These are phyloP conservation scores for Auricularia heimuer DNA, from an alignment of 768 basidiomycete genomes.

Conservation along the genomic window DNA sequence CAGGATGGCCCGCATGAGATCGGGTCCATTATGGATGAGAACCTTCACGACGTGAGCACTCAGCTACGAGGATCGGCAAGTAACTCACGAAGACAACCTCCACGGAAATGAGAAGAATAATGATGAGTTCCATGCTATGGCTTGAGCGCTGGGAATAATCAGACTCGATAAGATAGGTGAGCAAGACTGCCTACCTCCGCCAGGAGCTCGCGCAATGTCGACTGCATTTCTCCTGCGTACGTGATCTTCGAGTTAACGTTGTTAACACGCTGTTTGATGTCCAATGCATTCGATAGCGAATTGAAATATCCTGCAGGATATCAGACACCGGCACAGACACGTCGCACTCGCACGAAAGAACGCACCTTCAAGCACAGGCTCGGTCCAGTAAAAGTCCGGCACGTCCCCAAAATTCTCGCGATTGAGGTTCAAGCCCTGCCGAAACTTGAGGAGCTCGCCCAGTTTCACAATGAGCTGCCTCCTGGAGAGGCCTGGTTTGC, in stretches of 20 bases:
- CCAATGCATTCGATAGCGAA: slow-evolving; percentile 73
- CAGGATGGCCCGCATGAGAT: slow-evolving; percentile 9
- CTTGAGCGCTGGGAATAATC: slow-evolving; percentile 53
- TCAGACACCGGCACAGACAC: neutral
- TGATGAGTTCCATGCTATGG: slow-evolving; percentile 91
- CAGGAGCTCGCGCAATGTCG: slow-evolving; percentile 76
- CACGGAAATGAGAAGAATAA: slow-evolving; percentile 88
- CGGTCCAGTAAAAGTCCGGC: slow-evolving; percentile 91
- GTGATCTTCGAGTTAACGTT: slow-evolving; percentile 89
- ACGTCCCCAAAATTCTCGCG: slow-evolving; percentile 82
- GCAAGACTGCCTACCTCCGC: slow-evolving; percentile 51
- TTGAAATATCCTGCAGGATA: slow-evolving; percentile 60
- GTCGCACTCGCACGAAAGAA: neutral
- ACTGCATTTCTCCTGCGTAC: slow-evolving; percentile 84
- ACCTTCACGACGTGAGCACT: slow-evolving; percentile 7
- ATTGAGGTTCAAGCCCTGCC: slow-evolving; percentile 86
- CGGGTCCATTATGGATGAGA: slow-evolving; percentile 24
- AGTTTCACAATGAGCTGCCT: slow-evolving; percentile 84
- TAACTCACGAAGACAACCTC: slow-evolving; percentile 76
- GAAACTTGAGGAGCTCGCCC: slow-evolving; percentile 82
- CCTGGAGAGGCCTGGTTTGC: slow-evolving; percentile 74
- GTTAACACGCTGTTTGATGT: slow-evolving; percentile 71
- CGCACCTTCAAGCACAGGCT: slow-evolving; percentile 79
- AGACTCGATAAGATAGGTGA: neutral
- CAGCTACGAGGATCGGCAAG: neutral